Evolutionary conservation across 768 basidiomycete genomes (phyloP).

Genomic region (Trametes sanguinea): DNA sequence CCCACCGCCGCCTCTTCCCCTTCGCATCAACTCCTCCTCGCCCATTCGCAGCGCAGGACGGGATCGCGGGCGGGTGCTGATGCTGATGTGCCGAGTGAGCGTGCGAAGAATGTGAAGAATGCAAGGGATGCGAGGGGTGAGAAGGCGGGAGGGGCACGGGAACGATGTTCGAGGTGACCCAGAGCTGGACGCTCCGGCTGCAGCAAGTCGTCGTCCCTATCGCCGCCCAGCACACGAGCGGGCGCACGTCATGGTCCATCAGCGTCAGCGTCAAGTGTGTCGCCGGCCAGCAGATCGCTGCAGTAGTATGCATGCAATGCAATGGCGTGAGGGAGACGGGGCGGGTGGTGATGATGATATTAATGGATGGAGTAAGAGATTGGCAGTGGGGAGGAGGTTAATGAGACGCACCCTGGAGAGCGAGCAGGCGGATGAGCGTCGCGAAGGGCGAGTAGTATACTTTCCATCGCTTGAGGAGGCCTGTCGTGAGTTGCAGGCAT

Average conservation of each 20-base stretch:
- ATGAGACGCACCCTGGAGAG: slow-evolving; percentile 60
- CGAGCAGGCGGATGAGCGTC: slow-evolving; percentile 88
- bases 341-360: too few relatives aligned
- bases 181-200: slow-evolving; percentile 84
- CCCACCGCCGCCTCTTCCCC: slow-evolving; percentile 63
- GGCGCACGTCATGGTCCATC: slow-evolving; percentile 67
- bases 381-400: too few relatives aligned
- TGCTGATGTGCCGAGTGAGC: neutral
- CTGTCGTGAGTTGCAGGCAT: slow-evolving; percentile 84
- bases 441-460: slow-evolving; percentile 87
- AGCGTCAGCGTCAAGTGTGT: slow-evolving; percentile 83
- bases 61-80: neutral
- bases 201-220: slow-evolving; percentile 88
- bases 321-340: neutral
- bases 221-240: slow-evolving; percentile 86
- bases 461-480: slow-evolving; percentile 87
- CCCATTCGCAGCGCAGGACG: neutral
- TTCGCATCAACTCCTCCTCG: slow-evolving; percentile 26
- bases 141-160: slow-evolving; percentile 15
- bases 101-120: neutral
- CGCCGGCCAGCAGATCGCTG: slow-evolving; percentile 93
- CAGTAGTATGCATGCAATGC: neutral
- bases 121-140: neutral
- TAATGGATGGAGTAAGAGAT: too few relatives aligned
- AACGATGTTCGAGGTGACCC: slow-evolving; percentile 90